Evolutionary conservation across 352 stramenopile species (phyloP), one percentile per base, ranked within the genome.

Genomic region (Phytophthora podocarpi): DNA sequence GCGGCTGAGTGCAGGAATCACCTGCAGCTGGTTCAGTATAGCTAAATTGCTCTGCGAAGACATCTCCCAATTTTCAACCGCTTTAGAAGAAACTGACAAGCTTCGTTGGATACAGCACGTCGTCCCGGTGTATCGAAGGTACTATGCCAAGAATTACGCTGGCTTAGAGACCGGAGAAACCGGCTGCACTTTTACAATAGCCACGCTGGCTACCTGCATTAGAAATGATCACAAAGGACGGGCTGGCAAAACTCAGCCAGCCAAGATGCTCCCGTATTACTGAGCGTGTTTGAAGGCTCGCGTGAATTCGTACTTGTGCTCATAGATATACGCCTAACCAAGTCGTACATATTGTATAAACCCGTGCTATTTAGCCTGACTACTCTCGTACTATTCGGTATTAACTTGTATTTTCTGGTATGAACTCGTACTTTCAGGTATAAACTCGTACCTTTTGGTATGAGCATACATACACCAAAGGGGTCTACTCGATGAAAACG

Each of bases 401-500:
- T 51, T 5, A 27, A 16, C 8, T 51, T 1, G 27, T 51, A 51
- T n/a, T 27, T 39, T 39, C 34, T 21, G 31, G 46, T 54, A 31
- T 54, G 32, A n/a, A 54, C 16, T 20, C 46, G 43, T 51, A 51
- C n/a, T 26, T 51, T 51, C 40, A 39, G n/a, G 10, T 42, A 31
- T 21, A 5, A 53, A 37, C 41, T 34, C 24, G 41, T 49, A 49
- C 41, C 2, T 34, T 48, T 32, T 48, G 45, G 28, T 53, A 30
- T 53, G 30, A 40, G n/a, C 30, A 41, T 5, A 13, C 5, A 23
- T 32, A 12, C n/a, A n/a, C n/a, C n/a, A n/a, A n/a, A n/a, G n/a
- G n/a, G n/a, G n/a, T n/a, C n/a, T n/a, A n/a, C n/a, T 5, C 12
- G 41, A 35, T 35, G 10, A 48, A 48, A 48, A 48, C 5, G 24